phyloP scores from a whole-genome alignment of 164 flowering plant genomes.

The Umbilicus rupestris region DNA sequence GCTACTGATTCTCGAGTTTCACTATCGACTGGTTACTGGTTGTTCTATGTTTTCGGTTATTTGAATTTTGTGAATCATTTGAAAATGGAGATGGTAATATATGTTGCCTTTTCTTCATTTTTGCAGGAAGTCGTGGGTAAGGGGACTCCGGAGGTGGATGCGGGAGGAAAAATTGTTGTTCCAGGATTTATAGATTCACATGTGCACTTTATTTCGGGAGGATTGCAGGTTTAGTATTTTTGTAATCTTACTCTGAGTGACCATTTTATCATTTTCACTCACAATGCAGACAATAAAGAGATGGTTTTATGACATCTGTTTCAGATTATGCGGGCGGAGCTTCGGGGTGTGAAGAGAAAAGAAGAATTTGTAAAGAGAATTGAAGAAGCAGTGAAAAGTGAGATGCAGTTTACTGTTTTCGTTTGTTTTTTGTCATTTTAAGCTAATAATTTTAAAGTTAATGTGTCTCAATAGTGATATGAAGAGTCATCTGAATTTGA shows the following conservation, averaged over 20 bases:
- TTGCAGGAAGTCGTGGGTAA: conserved; percentile 50
- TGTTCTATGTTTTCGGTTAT: neutral
- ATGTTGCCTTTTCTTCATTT: neutral
- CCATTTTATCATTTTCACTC: neutral
- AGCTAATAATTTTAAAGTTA: no score
- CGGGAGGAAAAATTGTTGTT: conserved; percentile 71
- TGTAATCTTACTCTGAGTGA: neutral
- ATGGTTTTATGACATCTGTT: conserved; percentile 7
- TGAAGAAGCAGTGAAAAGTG: conserved; percentile 57
- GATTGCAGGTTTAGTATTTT: conserved; percentile 52
- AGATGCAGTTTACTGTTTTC: conserved; percentile 1
- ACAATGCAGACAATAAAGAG: neutral
- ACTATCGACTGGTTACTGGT: neutral
- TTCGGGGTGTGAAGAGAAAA: conserved; percentile 49
- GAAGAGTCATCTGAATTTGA: no score
- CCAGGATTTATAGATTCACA: conserved; percentile 98
- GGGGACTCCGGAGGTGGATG: conserved; percentile 42
- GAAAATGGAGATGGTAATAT: neutral
- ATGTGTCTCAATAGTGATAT: no score
- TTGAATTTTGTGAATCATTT: no score
- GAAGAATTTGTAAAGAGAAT: conserved; percentile 56
- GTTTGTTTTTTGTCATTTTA: neutral
- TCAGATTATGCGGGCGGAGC: conserved; percentile 67
- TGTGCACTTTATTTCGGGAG: conserved; percentile 71
- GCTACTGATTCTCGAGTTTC: neutral